Conservation (phyloP, 768 basidiomycete species). For the Leccinum longicurvipes region DNA sequence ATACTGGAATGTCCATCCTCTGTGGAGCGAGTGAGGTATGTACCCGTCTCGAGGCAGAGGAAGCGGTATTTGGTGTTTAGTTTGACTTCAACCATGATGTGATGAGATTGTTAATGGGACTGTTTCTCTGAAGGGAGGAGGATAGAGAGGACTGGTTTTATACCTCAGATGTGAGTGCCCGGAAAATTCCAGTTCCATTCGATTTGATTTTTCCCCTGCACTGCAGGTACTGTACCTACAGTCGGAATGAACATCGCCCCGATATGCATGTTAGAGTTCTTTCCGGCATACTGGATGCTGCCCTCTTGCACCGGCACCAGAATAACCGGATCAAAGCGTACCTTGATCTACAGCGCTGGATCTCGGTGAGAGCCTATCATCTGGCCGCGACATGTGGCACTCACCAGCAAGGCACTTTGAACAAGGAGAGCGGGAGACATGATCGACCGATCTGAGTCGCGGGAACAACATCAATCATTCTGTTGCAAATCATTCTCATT, state of each 20-base stretch:
- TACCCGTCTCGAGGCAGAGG: not conserved
- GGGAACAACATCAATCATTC: too few species aligned
- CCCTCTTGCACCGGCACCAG: not conserved
- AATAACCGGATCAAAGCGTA: not conserved
- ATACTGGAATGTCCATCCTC: not conserved
- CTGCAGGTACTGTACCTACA: not conserved
- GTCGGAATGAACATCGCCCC: not conserved
- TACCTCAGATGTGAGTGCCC: not conserved
- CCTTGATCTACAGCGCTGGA: not conserved
- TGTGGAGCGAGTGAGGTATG: not conserved
- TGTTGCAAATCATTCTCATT: too few species aligned
- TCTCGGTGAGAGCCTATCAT: too few species aligned
- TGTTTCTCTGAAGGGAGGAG: not conserved
- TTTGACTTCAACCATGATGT: not conserved
- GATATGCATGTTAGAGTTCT: not conserved
- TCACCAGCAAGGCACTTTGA: too few species aligned
- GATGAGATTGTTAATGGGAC: not conserved
- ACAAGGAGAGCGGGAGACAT: too few species aligned
- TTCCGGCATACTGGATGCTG: not conserved
- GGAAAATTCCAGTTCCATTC: not conserved
- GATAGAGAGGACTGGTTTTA: not conserved
- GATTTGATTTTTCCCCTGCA: slow-evolving; percentile 30
- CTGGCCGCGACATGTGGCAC: too few species aligned
- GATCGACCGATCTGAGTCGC: too few species aligned
- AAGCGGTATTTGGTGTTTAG: not conserved